Base-by-base conservation (phyloP, 1,284 basidiomycete genomes). In the Pseudozyma thailandica region DNA sequence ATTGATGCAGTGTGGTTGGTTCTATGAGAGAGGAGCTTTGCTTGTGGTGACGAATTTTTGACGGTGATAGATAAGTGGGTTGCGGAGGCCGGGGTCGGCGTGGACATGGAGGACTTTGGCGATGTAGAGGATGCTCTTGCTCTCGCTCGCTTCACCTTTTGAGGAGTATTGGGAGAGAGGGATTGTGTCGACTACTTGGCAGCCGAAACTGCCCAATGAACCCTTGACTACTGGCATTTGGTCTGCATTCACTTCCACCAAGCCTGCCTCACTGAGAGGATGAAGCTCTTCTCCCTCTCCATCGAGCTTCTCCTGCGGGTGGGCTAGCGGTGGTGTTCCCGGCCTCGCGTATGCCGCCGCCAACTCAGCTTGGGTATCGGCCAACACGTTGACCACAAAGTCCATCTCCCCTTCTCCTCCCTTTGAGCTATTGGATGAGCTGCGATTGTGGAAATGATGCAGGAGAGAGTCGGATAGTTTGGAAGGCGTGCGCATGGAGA, bases 401-500 rank as follows among this genome's bases (percentile, higher is more conserved):
- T 61, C 58, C 31, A 47, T 58, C 51, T 18, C 18, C 6, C n/a
- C 50, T 23, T 21, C n/a, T 25, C 41, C 42, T 33, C 18, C 23
- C 2, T 13, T 23, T 4, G 31, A 28, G n/a, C 10, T 15, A 23
- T n/a, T 15, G 16, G 25, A 50, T 23, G 44, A 31, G 44, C 2
- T n/a, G n/a, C n/a, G 15, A 21, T 12, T 10, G 39, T 16, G 13
- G 9, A 43, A 33, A 23, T 60, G 56, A 8, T 35, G 21, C 16
- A 26, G 13, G 18, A 72, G 33, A 0, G 70, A 51, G 28, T 63
- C 60, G 3, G 64, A 54, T 4, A 72, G 50, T 13, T 46, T 47
- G 1, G 50, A 56, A 5, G 70, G 70, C 16, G 64, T 72, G 35
- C 51, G 50, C 20, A 72, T 59, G 6, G 59, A 49, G 28, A 72